phyloP scores from a whole-genome alignment of 2,329 filamentous ascomycete genomes.

The Colletotrichum viniferum region DNA sequence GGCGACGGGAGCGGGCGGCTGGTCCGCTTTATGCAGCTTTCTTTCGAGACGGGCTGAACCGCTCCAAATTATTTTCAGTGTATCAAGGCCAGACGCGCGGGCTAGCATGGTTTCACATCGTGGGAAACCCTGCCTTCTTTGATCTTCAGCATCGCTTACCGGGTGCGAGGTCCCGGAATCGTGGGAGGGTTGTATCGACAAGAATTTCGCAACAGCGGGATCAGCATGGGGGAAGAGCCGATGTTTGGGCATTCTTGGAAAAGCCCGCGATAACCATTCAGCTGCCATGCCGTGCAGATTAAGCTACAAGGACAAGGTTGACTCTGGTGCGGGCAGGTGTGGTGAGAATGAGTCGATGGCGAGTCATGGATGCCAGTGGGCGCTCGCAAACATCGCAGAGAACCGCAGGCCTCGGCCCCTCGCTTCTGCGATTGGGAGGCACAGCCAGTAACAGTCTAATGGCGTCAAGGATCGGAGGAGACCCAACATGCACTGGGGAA shows the following conservation, averaged over 20 bases:
- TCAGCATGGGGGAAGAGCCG: neutral
- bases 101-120: neutral
- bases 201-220: neutral
- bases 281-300: neutral
- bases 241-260: neutral
- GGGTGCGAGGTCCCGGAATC: neutral
- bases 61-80: neutral
- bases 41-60: neutral
- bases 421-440: neutral
- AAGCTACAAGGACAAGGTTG: conserved; percentile 8
- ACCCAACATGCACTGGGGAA: neutral
- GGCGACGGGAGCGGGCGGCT: neutral
- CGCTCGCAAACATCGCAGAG: neutral
- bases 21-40: conserved; percentile 3
- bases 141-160: neutral
- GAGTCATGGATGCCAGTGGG: neutral
- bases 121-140: neutral
- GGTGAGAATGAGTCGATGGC: neutral
- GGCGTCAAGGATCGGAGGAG: neutral
- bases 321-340: neutral
- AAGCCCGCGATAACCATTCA: neutral
- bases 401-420: neutral
- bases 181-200: neutral
- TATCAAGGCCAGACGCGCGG: neutral
- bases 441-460: neutral